Conservation (phyloP, 805 yeast species). For the Diddensiella santjacobensis region DNA sequence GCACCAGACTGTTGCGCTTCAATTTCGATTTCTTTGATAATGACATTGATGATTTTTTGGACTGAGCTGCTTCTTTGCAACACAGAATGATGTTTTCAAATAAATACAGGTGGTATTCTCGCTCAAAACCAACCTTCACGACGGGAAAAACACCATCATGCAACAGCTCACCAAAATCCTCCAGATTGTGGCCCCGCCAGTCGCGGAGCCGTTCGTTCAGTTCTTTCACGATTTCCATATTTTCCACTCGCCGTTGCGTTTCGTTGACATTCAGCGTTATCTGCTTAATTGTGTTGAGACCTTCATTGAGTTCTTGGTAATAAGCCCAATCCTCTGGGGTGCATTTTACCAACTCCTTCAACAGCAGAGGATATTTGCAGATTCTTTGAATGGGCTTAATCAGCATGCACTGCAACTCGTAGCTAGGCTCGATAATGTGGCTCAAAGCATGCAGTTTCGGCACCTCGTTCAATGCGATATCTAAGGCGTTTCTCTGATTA, state of each 20-base stretch:
- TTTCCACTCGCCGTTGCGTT: constrained; percentile 88
- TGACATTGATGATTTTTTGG: constrained; percentile 37
- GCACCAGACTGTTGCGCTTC: constrained; percentile 42
- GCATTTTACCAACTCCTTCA: constrained; percentile 64
- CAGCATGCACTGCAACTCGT: constrained; percentile 84
- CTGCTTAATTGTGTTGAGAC: constrained; percentile 69
- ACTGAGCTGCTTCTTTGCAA: constrained; percentile 54
- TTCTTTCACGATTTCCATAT: constrained; percentile 63
- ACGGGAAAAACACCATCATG: constrained; percentile 61
- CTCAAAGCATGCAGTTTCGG: constrained; percentile 52
- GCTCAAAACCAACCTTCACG: constrained; percentile 54
- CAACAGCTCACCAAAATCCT: constrained; percentile 79
- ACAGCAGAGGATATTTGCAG: constrained; percentile 87
- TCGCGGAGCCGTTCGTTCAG: constrained; percentile 72
- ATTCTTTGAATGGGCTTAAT: constrained; percentile 94
- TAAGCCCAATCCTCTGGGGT: constrained; percentile 51
- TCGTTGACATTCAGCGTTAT: constrained; percentile 89
- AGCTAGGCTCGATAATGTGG: constrained; percentile 68
- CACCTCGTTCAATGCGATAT: constrained; percentile 63
- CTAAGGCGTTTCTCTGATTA: constrained; percentile 84
- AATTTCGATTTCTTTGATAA: constrained; percentile 18
- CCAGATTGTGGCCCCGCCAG: constrained; percentile 86
- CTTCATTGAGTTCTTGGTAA: constrained; percentile 65
- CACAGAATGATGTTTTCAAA: constrained; percentile 68
- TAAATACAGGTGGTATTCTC: constrained; percentile 83